Evolutionary conservation across 163 green algal species (phyloP).

Genomic region (Chlamydomonas reinhardtii): DNA sequence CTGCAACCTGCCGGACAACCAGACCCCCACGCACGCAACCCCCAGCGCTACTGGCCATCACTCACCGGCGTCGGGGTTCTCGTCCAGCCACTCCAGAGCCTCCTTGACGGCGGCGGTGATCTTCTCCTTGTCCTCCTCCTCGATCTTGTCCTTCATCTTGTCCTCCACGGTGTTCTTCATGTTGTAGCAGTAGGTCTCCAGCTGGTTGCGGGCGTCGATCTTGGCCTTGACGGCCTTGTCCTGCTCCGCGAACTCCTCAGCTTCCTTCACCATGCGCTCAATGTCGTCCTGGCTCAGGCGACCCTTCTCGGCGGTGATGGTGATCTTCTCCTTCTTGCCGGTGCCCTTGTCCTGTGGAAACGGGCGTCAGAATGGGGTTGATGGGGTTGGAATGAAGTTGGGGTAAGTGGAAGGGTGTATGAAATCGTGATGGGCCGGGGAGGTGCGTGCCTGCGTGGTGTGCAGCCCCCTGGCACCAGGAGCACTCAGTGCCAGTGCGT

Average conservation of each 20-base stretch:
- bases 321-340: slow-evolving; percentile 98
- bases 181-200: slow-evolving; percentile 98
- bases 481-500: too few species aligned
- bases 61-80: slow-evolving; percentile 71
- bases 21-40: too few species aligned
- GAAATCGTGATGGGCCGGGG: too few species aligned
- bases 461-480: too few species aligned
- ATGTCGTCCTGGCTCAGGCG: slow-evolving; percentile 97
- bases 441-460: too few species aligned
- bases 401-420: too few species aligned
- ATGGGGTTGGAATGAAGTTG: too few species aligned
- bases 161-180: slow-evolving; percentile 92
- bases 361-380: too few species aligned
- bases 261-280: slow-evolving; percentile 98
- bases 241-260: slow-evolving; percentile 97
- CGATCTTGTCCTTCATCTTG: slow-evolving; percentile 91
- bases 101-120: slow-evolving; percentile 87
- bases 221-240: slow-evolving; percentile 81
- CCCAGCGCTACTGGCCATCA: too few species aligned
- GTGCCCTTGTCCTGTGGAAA: slow-evolving; percentile 91
- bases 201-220: slow-evolving; percentile 86
- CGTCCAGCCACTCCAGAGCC: slow-evolving; percentile 94
- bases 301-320: slow-evolving; percentile 98
- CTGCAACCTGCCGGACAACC: too few species aligned
- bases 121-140: slow-evolving; percentile 87